These are phyloP conservation scores for Gloeopeniophorella convolvens DNA, from an alignment of 768 basidiomycete genomes.

Conservation along the genomic window DNA sequence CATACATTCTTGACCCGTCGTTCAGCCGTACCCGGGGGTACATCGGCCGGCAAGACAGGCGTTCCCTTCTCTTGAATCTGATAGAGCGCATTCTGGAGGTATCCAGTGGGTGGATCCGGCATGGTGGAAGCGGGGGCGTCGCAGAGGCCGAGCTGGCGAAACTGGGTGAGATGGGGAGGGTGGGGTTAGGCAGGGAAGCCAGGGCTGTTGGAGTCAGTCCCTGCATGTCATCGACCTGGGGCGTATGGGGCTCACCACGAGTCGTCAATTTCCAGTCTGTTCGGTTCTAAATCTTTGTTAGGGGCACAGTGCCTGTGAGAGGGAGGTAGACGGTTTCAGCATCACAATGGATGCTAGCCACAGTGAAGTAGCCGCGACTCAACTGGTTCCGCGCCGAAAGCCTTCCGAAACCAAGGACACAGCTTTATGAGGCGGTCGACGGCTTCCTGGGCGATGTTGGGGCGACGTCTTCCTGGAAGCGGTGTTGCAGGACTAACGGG, in stretches of 20 bases:
- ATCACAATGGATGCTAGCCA: too few relatives aligned
- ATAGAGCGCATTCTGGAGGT: conserved; percentile 22
- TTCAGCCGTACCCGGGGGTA: conserved; percentile 25
- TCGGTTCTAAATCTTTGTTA: not conserved
- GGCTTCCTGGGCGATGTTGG: too few relatives aligned
- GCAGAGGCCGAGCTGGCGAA: not conserved
- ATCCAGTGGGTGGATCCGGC: conserved; percentile 13
- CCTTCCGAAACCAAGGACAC: too few relatives aligned
- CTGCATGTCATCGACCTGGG: not conserved
- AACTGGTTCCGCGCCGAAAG: too few relatives aligned
- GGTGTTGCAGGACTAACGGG: too few relatives aligned
- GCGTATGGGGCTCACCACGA: not conserved
- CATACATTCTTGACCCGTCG: conserved; percentile 31
- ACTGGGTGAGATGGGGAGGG: too few relatives aligned
- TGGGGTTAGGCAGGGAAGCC: too few relatives aligned
- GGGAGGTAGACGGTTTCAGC: too few relatives aligned
- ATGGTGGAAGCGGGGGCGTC: conserved; percentile 1
- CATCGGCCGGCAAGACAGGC: conserved; percentile 24
- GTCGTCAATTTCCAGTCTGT: not conserved
- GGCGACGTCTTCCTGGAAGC: too few relatives aligned
- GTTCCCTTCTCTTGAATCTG: conserved; percentile 31
- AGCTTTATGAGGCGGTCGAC: too few relatives aligned
- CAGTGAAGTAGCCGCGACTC: too few relatives aligned
- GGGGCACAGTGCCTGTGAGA: not conserved
- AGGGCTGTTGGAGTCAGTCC: not conserved